Conservation (phyloP, 2,329 filamentous ascomycete species). For the Curvularia spicifera region DNA sequence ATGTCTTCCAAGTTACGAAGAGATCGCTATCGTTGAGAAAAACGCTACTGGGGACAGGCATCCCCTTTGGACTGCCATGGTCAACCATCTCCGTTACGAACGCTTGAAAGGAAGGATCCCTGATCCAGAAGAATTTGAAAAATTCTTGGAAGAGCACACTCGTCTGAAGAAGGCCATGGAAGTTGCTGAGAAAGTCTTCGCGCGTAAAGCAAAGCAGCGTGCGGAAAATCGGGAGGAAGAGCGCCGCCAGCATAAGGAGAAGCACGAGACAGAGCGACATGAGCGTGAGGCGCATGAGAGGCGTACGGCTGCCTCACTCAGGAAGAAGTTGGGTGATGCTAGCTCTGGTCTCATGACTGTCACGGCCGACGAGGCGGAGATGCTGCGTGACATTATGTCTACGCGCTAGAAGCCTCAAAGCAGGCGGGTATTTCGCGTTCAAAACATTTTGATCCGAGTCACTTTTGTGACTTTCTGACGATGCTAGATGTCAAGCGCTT, state of each 20-base stretch:
- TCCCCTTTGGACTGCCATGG: constrained; percentile 23
- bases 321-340: constrained; percentile 13
- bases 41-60: constrained; percentile 16
- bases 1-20: constrained; percentile 19
- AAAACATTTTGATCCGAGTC: too few species aligned
- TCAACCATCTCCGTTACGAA: constrained; percentile 21
- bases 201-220: constrained; percentile 1
- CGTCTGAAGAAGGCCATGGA: background rate
- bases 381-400: background rate
- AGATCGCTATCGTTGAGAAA: constrained; percentile 20
- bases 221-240: background rate
- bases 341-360: constrained; percentile 13
- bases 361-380: constrained; percentile 12
- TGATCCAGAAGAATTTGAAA: background rate
- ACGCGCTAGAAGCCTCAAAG: background rate
- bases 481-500: background rate
- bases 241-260: constrained; percentile 8
- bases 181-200: constrained; percentile 8
- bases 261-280: constrained; percentile 7
- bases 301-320: constrained; percentile 3
- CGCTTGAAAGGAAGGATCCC: constrained; percentile 5
- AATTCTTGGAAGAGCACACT: background rate
- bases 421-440: background rate
- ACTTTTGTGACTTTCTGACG: background rate
- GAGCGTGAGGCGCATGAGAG: constrained; percentile 5